Base-by-base conservation (phyloP, 2,329 filamentous ascomycete genomes). In the Aspergillus eucalypticola region DNA sequence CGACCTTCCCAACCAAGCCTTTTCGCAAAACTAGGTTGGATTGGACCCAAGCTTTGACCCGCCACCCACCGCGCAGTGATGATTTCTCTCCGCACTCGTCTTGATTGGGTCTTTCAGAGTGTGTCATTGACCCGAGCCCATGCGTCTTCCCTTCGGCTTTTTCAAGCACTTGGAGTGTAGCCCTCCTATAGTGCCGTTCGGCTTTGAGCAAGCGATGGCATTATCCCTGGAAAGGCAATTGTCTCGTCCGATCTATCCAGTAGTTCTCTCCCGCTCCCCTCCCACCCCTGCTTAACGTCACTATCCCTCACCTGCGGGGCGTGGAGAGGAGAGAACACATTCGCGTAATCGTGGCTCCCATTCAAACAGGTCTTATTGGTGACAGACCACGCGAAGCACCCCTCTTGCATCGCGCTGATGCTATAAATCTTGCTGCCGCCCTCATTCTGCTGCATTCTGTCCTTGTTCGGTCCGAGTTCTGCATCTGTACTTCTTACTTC, bases 11-110 rank as follows among this genome's bases (percentile, higher is more conserved):
- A n/a, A 46, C 23, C 29, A 55, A 55, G 57, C 57, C 57, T 59
- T 59, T 17, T 42, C 38, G 53, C 53, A 25, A 35, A 29, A n/a
- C 53, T 54, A 23, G 23, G 44, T 25, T 60, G 58, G 52, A 27
- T 38, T 51, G 25, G 32, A 13, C n/a, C 29, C 35, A 60, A 60
- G 58, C 58, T 60, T 56, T 50, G 52, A 50, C 58, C 58, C 52
- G 58, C 58, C 58, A 60, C 49, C 53, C 25, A 56, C 29, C 35
- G 23, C 17, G n/a, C 41, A 41, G 35, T 23, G 13, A 6, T 50
- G 52, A 11, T 44, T 54, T 46, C 27, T 55, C 52, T 59, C 52
- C 52, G 52, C 52, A 27, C 29, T 13, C 21, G 25, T 35, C 46
- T 35, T 60, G 46, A 60, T 56, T 42, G 52, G 46, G 21, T 52